A percentile compares a stretch with the other conserved stretches of the same genome.
phyloP scores from a whole-genome alignment of 768 basidiomycete species.

The Tricholoma bakamatsutake region DNA sequence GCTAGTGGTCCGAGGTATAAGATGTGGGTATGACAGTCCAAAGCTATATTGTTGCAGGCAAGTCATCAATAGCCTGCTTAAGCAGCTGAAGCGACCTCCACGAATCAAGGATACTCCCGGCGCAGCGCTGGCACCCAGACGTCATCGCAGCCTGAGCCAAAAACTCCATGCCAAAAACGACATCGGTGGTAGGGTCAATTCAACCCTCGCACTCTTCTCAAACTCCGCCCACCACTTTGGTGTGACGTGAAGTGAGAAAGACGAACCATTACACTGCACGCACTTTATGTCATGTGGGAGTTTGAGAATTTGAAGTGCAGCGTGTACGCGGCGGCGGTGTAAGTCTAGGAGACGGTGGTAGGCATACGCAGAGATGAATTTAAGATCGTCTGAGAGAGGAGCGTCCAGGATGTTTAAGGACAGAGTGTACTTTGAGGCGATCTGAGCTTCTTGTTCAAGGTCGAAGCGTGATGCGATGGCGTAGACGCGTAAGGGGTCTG shows the following conservation, averaged over 20 bases:
- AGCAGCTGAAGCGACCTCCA: conserved; percentile 48
- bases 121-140: conserved; percentile 56
- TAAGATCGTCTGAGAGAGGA: conserved; percentile 57
- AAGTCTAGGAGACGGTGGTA: conserved; percentile 61
- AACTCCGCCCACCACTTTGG: conserved; percentile 73
- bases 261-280: conserved; percentile 58
- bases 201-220: conserved; percentile 48
- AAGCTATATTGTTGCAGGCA: conserved; percentile 29
- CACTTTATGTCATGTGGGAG: conserved; percentile 50
- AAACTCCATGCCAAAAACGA: conserved; percentile 58
- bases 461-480: conserved; percentile 65
- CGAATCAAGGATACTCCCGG: conserved; percentile 60
- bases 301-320: conserved; percentile 43
- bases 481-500: conserved; percentile 56
- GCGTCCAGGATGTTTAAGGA: conserved; percentile 45
- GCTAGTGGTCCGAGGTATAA: too few species aligned
- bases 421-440: conserved; percentile 58
- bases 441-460: conserved; percentile 54
- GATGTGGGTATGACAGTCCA: neutral
- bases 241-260: conserved; percentile 35
- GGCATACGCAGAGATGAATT: conserved; percentile 60
- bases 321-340: conserved; percentile 46
- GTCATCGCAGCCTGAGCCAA: conserved; percentile 44
- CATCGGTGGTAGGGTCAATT: conserved; percentile 54
- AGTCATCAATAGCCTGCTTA: conserved; percentile 50